Conservation (phyloP, 108 stramenopile genomes). For the Skeletonema costatum region DNA sequence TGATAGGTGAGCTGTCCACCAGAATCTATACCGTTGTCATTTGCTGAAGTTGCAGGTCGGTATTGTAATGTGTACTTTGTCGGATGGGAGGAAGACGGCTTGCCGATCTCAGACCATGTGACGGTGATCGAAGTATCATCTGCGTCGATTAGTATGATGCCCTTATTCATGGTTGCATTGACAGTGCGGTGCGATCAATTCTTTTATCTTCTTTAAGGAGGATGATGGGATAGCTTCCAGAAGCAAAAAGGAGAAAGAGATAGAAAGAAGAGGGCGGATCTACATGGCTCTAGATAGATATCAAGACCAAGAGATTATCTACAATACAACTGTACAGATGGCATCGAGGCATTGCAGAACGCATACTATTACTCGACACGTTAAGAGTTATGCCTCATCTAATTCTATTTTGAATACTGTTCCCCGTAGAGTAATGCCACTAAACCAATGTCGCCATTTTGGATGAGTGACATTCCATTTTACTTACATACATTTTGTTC, state of each 20-base stretch:
- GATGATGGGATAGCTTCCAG: no score
- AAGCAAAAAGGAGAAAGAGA: no score
- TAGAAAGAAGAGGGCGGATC: no score
- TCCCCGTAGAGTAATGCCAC: not conserved
- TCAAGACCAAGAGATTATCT: no score
- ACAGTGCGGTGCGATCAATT: not conserved
- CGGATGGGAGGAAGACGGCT: conserved; percentile 12
- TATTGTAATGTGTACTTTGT: conserved; percentile 67
- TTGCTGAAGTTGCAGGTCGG: conserved; percentile 43
- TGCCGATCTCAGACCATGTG: conserved; percentile 59
- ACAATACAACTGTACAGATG: no score
- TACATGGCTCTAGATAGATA: no score
- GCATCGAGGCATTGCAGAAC: no score
- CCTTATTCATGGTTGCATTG: conserved; percentile 23
- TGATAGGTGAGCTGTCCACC: conserved; percentile 49
- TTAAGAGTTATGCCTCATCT: not conserved
- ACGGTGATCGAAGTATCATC: conserved; percentile 68
- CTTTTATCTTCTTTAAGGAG: no score
- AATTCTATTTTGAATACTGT: not conserved
- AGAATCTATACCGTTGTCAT: conserved; percentile 48
- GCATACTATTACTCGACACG: not conserved
- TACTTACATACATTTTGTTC: conserved; percentile 34
- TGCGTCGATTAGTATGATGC: conserved; percentile 65
- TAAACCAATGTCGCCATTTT: not conserved
- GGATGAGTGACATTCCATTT: not conserved